Percentiles rank a stretch among this genome's conserved stretches.
phyloP scores from a whole-genome alignment of 371 early-diverging fungal genomes.

The Amoeboaphelidium protococcarum region DNA sequence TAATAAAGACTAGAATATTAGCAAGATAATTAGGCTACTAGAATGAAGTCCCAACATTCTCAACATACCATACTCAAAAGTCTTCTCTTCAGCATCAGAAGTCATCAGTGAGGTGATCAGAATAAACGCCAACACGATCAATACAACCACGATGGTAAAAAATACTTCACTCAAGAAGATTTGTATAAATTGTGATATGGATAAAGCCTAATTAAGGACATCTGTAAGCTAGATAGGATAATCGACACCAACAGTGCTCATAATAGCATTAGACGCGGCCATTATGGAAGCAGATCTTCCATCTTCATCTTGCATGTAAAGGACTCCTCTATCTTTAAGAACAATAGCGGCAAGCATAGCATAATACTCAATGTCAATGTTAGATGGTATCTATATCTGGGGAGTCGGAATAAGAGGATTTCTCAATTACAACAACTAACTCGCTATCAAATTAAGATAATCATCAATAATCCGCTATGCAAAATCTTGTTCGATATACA shows the following conservation, averaged over 20 bases:
- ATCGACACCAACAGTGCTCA: slow-evolving; percentile 2
- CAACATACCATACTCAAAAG: slow-evolving; percentile 11
- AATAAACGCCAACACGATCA: slow-evolving; percentile 4
- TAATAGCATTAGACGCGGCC: slow-evolving; percentile 4
- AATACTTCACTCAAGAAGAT: slow-evolving; percentile 6
- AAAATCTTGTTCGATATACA: slow-evolving; percentile 3
- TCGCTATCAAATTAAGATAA: not conserved
- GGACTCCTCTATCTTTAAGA: not conserved
- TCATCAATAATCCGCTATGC: slow-evolving; percentile 2
- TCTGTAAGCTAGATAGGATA: slow-evolving; percentile 1
- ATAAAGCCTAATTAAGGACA: slow-evolving; percentile 3
- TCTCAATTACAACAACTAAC: not conserved
- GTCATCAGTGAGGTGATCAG: slow-evolving; percentile 9
- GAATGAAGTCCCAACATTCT: slow-evolving; percentile 8
- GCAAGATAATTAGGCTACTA: slow-evolving; percentile 1
- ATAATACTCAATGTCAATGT: slow-evolving; percentile 1
- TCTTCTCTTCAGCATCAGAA: slow-evolving; percentile 10
- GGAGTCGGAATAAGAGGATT: not conserved
- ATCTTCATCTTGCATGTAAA: slow-evolving; percentile 1
- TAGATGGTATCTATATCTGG: not conserved
- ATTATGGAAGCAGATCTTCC: slow-evolving; percentile 3
- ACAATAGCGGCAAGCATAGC: slow-evolving; percentile 3
- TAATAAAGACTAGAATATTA: slow-evolving; percentile 5
- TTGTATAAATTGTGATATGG: slow-evolving; percentile 4
- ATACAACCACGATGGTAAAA: slow-evolving; percentile 6